Evolutionary conservation across 371 early-diverging fungal species (phyloP).

Genomic region (Massospora cicadina): DNA sequence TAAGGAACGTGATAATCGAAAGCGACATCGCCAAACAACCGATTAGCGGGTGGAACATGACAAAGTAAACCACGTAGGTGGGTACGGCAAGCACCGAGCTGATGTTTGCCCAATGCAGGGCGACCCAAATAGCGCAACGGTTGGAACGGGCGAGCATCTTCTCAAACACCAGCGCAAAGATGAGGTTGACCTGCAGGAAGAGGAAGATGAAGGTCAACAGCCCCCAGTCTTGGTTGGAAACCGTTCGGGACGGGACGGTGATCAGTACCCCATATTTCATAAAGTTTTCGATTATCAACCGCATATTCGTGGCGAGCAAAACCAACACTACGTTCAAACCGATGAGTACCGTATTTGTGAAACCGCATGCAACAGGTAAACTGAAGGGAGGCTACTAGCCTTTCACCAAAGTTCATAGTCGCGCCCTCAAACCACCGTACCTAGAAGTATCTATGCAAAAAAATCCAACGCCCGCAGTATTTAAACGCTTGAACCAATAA

Average conservation of each 20-base stretch:
- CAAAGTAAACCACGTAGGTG: constrained; percentile 42
- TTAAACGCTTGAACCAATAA: too few species aligned
- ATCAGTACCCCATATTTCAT: constrained; percentile 73
- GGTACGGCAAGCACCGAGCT: constrained; percentile 33
- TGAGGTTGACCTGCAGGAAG: constrained; percentile 28
- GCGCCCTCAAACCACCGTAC: too few species aligned
- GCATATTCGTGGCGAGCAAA: constrained; percentile 61
- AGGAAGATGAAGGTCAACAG: constrained; percentile 26
- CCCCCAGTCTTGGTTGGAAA: constrained; percentile 32
- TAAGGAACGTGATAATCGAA: constrained; percentile 47
- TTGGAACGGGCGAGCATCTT: constrained; percentile 12
- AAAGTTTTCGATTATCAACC: constrained; percentile 73
- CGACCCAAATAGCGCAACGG: constrained; percentile 3
- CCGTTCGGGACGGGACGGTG: constrained; percentile 15
- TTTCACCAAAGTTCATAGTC: too few species aligned
- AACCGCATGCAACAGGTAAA: too few species aligned
- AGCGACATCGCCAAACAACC: constrained; percentile 37
- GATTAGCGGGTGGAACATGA: constrained; percentile 54
- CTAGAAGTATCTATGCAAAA: too few species aligned
- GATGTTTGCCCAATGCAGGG: constrained; percentile 35
- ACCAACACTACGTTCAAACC: constrained; percentile 57
- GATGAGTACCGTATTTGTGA: too few species aligned
- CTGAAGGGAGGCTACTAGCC: too few species aligned
- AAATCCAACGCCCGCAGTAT: too few species aligned
- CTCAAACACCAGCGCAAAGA: constrained; percentile 37